Base-by-base conservation (phyloP, 495 filamentous ascomycete genomes). In the Penicillium silybi region DNA sequence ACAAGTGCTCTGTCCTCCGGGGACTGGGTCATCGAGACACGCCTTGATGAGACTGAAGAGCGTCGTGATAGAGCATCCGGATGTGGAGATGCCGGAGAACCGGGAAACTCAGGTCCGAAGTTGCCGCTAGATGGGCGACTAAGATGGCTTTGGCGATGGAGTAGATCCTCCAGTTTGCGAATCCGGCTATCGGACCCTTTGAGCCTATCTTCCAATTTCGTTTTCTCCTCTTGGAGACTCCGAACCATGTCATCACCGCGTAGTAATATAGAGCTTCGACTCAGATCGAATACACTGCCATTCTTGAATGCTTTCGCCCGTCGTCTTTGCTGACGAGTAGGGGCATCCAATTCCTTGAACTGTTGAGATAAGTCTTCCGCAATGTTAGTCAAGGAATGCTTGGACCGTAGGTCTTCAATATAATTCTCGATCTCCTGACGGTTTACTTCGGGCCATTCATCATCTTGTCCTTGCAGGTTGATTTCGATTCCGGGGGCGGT, bases 251-350 rank as follows among this genome's bases (percentile, higher is more conserved):
- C 90, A 57, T 96, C 90, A 17, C 85, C 88, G 32, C 87, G 81
- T 7, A 92, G 77, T 29, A 96, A 67, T 19, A 97, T 76, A 9
- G 91, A 92, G 50, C 86, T 91, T 52, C 83, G 83, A 29, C 90
- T 88, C 50, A 75, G 38, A 59, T 97, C 93, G 58, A 97, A 91
- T 11, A 99, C 79, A 59, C 92, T 97, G 37, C 93, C 95, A 58
- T 91, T 89, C 61, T 96, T 97, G 78, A 99, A 97, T 0, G 89
- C 90, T 60, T 91, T 95, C 35, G 89, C 83, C 44, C 88, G 80
- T 64, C 87, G 89, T 41, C 82, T 79, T 59, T 84, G 81, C 62
- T 89, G 87, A 54, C 84, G 85, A 5, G 87, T 90, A 0, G 92
- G 91, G 39, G 65, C 61, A 57, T 81, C 81, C 23, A 92, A 56